phyloP scores from a whole-genome alignment of 163 green algal genomes.

The Trebouxia gelatinosa region DNA sequence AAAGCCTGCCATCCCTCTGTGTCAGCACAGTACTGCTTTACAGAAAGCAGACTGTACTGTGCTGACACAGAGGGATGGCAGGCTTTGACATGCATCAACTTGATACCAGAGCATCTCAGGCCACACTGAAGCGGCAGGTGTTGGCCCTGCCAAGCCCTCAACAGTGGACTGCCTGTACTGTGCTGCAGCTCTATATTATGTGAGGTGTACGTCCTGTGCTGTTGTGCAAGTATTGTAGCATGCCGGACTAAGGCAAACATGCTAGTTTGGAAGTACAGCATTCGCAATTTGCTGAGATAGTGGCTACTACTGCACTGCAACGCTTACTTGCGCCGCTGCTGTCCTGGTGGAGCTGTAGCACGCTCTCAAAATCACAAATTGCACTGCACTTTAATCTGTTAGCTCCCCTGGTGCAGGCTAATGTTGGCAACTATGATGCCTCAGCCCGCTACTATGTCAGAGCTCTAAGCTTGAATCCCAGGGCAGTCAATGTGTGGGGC shows the following conservation, averaged over 20 bases:
- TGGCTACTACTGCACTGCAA: not conserved
- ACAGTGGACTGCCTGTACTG: too few relatives aligned
- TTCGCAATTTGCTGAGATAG: not conserved
- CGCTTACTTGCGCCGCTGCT: not conserved
- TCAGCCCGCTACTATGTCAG: conserved; percentile 86
- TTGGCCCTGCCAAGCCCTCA: too few relatives aligned
- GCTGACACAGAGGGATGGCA: not conserved
- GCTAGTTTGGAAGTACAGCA: not conserved
- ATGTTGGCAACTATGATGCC: conserved; percentile 82
- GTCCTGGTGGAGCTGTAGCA: too few relatives aligned
- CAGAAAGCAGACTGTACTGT: not conserved
- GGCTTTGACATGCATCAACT: not conserved
- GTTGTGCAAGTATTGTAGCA: not conserved
- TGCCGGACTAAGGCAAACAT: not conserved
- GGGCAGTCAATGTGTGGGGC: conserved; percentile 81
- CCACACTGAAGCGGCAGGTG: too few relatives aligned
- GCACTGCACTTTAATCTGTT: too few relatives aligned
- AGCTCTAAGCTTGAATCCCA: conserved; percentile 85
- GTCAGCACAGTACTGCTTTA: not conserved
- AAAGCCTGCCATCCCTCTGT: not conserved
- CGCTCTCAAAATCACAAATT: too few relatives aligned
- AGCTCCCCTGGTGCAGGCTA: conserved; percentile 54
- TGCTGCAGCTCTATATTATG: too few relatives aligned
- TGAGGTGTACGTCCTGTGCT: too few relatives aligned
- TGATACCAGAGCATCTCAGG: too few relatives aligned